These are phyloP conservation scores for Plasmodium coatneyi DNA, from an alignment of 169 alveolate species.

Conservation along the genomic window DNA sequence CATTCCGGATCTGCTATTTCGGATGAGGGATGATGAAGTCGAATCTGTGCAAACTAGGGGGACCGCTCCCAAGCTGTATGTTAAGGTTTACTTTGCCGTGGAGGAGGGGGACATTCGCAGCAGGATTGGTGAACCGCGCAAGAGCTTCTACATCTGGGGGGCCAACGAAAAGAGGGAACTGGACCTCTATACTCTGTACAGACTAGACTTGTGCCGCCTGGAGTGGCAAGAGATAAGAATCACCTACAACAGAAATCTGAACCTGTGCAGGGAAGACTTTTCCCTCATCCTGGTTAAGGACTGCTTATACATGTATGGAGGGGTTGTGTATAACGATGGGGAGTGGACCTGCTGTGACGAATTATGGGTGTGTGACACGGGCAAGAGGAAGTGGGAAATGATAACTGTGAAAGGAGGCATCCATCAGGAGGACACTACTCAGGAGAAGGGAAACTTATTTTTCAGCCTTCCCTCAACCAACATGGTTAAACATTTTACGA, in stretches of 20 bases:
- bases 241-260: constrained; percentile 21
- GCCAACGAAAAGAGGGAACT: constrained; percentile 13
- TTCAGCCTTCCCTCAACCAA: not conserved
- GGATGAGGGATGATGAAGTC: constrained; percentile 3
- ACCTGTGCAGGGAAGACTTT: constrained; percentile 32
- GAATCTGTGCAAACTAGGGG: constrained; percentile 25
- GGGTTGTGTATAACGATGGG: not conserved
- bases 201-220: not conserved
- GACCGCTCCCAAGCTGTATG: constrained; percentile 10
- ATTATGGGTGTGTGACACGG: constrained; percentile 26
- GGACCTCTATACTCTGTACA: constrained; percentile 20
- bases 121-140: not conserved
- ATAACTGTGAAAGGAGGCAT: not conserved
- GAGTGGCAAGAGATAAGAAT: constrained; percentile 39
- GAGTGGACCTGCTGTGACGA: constrained; percentile 17
- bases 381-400: constrained; percentile 28
- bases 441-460: not conserved
- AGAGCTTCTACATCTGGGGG: constrained; percentile 29
- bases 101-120: not conserved
- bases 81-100: constrained; percentile 2
- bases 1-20: constrained; percentile 14
- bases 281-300: constrained; percentile 9
- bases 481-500: not conserved
- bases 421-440: not conserved
- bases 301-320: constrained; percentile 26